Percentiles rank a stretch among this genome's conserved stretches.
Conservation (phyloP, 129 eudicot genomes). For the Escallonia rubra region DNA sequence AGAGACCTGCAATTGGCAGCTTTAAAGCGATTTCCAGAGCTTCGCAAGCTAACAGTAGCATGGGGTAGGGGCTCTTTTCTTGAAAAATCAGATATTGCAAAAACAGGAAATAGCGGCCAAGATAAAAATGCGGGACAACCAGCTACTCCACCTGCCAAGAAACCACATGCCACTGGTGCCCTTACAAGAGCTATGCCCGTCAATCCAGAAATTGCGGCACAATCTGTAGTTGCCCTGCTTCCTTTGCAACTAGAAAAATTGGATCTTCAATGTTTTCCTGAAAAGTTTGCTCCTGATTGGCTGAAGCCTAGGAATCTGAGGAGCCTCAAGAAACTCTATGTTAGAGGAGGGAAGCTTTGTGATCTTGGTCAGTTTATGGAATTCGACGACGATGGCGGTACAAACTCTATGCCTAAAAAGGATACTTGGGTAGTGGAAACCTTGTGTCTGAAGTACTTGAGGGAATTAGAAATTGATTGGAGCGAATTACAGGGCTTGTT, state of each 20-base stretch:
- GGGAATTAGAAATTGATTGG: conserved; percentile 24
- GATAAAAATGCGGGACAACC: too few species aligned
- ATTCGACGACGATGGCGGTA: not conserved
- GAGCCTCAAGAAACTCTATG: conserved; percentile 35
- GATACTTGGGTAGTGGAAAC: conserved; percentile 11
- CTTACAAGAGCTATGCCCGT: too few species aligned
- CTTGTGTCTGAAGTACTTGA: conserved; percentile 18
- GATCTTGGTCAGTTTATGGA: conserved; percentile 26
- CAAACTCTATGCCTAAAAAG: not conserved
- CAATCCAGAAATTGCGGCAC: too few species aligned
- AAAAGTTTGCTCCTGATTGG: conserved; percentile 21
- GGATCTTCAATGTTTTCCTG: conserved; percentile 45
- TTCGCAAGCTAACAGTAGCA: conserved; percentile 18
- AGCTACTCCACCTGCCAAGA: too few species aligned
- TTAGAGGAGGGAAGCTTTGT: conserved; percentile 46
- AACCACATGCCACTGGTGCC: too few species aligned
- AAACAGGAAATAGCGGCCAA: too few species aligned
- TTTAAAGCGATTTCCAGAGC: not conserved
- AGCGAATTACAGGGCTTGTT: conserved; percentile 13
- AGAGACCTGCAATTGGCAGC: not conserved
- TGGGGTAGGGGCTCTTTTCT: conserved; percentile 16
- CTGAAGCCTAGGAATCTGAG: conserved; percentile 25
- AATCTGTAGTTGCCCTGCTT: not conserved
- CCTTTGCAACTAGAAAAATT: conserved; percentile 31
- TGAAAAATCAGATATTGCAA: too few species aligned